A percentile compares a stretch with the other conserved stretches of the same genome.
Conservation (phyloP, 1,139 yeast species). For the Taphrina betulina region DNA sequence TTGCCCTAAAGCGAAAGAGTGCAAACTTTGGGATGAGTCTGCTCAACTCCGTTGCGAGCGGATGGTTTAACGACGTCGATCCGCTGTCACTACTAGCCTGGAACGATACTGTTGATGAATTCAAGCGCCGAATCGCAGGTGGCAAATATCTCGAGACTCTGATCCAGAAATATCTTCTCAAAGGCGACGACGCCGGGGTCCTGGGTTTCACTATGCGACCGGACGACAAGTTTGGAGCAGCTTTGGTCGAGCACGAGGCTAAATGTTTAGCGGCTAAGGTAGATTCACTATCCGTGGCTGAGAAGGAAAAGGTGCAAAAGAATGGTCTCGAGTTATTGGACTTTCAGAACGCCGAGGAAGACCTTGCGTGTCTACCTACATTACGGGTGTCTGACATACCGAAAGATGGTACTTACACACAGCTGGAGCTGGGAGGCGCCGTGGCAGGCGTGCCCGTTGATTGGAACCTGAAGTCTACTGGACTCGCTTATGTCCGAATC, state of each 20-base stretch:
- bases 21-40: slow-evolving; percentile 87
- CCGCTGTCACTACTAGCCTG: slow-evolving; percentile 68
- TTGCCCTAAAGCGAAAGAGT: slow-evolving; percentile 78
- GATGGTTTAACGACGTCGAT: slow-evolving; percentile 78
- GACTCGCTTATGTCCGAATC: slow-evolving; percentile 68
- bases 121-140: slow-evolving; percentile 60
- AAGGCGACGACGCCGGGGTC: slow-evolving; percentile 49
- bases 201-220: slow-evolving; percentile 81
- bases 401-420: slow-evolving; percentile 52
- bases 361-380: slow-evolving; percentile 76
- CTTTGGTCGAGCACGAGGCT: slow-evolving; percentile 57
- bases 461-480: slow-evolving; percentile 57
- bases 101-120: slow-evolving; percentile 57
- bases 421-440: slow-evolving; percentile 40
- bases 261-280: slow-evolving; percentile 52
- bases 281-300: slow-evolving; percentile 53
- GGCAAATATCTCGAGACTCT: slow-evolving; percentile 60
- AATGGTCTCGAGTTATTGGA: slow-evolving; percentile 61
- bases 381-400: slow-evolving; percentile 71
- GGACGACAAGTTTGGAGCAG: slow-evolving; percentile 53
- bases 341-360: slow-evolving; percentile 68
- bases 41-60: slow-evolving; percentile 69
- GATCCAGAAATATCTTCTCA: slow-evolving; percentile 55
- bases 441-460: slow-evolving; percentile 39
- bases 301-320: slow-evolving; percentile 57